Evolutionary conservation across 352 stramenopile species (phyloP).

Genomic region (Peronosclerospora sorghi): DNA sequence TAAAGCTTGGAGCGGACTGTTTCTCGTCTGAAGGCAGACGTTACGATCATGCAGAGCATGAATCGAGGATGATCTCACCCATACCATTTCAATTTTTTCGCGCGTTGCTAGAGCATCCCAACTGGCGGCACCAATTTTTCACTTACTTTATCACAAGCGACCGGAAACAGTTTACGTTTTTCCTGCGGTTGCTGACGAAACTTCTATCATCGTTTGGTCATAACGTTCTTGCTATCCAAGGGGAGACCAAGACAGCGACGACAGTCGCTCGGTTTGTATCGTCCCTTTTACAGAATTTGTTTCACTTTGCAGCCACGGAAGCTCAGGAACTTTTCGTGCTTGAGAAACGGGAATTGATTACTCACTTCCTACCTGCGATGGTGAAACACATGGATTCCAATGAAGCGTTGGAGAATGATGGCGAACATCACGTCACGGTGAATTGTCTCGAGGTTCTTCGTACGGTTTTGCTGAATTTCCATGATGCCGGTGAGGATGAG

Average conservation of each 20-base stretch:
- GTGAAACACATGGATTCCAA: conserved; percentile 21
- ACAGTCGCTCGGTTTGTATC: conserved; percentile 30
- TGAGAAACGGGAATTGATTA: conserved; percentile 35
- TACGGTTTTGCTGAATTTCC: conserved; percentile 36
- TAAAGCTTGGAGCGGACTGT: conserved; percentile 59
- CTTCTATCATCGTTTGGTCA: conserved; percentile 41
- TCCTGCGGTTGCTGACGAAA: conserved; percentile 54
- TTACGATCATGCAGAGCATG: conserved; percentile 11
- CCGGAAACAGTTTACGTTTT: conserved; percentile 56
- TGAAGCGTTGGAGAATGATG: too few species aligned
- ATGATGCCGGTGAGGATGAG: conserved; percentile 15
- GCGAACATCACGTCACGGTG: conserved; percentile 15
- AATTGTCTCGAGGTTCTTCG: conserved; percentile 49
- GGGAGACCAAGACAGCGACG: conserved; percentile 2
- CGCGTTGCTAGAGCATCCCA: conserved; percentile 30
- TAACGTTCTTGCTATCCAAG: conserved; percentile 18
- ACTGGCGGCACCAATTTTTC: conserved; percentile 41
- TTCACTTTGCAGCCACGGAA: conserved; percentile 30
- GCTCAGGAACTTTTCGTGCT: conserved; percentile 27
- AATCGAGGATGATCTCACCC: conserved; percentile 23
- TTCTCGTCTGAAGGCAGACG: conserved; percentile 23
- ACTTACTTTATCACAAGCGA: conserved; percentile 48
- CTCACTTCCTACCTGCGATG: conserved; percentile 39
- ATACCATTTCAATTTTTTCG: conserved; percentile 44
- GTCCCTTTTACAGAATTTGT: conserved; percentile 33